Evolutionary conservation across 2,329 filamentous ascomycete genomes (phyloP).

Genomic region (Penicillium sp.): DNA sequence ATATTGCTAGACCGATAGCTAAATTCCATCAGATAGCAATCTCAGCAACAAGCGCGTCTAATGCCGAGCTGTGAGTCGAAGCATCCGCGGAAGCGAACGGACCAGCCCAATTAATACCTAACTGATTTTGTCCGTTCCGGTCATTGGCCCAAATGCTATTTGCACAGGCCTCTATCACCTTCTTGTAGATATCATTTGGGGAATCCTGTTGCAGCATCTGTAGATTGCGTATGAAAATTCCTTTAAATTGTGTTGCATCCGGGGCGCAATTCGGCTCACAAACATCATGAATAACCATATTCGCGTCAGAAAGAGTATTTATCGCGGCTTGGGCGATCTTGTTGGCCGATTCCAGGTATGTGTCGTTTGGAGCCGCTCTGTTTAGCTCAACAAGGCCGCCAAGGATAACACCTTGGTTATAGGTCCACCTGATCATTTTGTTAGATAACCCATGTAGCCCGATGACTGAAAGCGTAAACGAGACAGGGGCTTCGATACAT

Average conservation of each 20-base stretch:
- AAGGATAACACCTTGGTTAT: constrained; percentile 68
- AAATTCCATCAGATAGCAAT: constrained; percentile 21
- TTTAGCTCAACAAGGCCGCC: constrained; percentile 62
- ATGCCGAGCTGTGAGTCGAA: constrained; percentile 67
- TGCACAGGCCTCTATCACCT: constrained; percentile 67
- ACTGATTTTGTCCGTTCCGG: constrained; percentile 56
- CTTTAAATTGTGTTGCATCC: constrained; percentile 71
- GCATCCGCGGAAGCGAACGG: constrained; percentile 62
- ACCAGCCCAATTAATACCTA: constrained; percentile 71
- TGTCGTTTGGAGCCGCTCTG: constrained; percentile 48
- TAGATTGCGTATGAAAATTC: constrained; percentile 71
- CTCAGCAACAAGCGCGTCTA: constrained; percentile 72
- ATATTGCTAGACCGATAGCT: background rate
- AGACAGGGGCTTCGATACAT: constrained; percentile 13
- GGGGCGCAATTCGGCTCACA: constrained; percentile 61
- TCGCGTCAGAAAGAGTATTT: constrained; percentile 49
- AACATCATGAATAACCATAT: constrained; percentile 59
- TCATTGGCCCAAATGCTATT: constrained; percentile 69
- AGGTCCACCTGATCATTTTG: constrained; percentile 51
- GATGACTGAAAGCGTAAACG: too few relatives aligned
- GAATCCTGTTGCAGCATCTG: constrained; percentile 61
- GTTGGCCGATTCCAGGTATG: constrained; percentile 53
- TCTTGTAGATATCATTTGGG: constrained; percentile 57
- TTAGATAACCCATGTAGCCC: background rate
- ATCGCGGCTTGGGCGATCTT: constrained; percentile 62